phyloP scores from a whole-genome alignment of 257 asterid species.

The Nyctanthes arbortristis region DNA sequence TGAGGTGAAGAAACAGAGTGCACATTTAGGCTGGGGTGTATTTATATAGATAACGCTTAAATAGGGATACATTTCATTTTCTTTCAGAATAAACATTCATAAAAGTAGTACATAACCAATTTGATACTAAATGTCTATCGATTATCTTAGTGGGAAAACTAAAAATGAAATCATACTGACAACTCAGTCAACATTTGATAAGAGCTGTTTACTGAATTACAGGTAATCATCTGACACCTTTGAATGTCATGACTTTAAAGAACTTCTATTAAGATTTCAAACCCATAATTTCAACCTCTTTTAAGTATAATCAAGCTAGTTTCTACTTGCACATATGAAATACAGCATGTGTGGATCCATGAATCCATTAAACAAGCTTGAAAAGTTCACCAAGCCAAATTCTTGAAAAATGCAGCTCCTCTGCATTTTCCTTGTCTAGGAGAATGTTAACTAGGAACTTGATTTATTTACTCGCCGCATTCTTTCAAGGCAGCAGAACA shows the following conservation, averaged over 20 bases:
- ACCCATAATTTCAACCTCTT: background rate
- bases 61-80: background rate
- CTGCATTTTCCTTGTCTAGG: background rate
- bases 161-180: background rate
- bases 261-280: background rate
- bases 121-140: background rate
- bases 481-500: background rate
- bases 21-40: background rate
- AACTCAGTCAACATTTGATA: background rate
- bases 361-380: background rate
- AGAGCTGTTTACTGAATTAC: background rate
- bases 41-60: background rate
- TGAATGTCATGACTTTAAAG: background rate
- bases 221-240: background rate
- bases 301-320: background rate
- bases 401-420: background rate
- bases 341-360: background rate
- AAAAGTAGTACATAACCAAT: background rate
- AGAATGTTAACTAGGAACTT: background rate
- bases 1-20: background rate
- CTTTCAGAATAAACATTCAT: background rate
- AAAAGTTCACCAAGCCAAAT: background rate
- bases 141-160: background rate
- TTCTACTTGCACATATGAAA: background rate
- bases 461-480: slow-evolving; percentile 3